phyloP scores from a whole-genome alignment of 106 monocot genomes.

The Allium sativum region DNA sequence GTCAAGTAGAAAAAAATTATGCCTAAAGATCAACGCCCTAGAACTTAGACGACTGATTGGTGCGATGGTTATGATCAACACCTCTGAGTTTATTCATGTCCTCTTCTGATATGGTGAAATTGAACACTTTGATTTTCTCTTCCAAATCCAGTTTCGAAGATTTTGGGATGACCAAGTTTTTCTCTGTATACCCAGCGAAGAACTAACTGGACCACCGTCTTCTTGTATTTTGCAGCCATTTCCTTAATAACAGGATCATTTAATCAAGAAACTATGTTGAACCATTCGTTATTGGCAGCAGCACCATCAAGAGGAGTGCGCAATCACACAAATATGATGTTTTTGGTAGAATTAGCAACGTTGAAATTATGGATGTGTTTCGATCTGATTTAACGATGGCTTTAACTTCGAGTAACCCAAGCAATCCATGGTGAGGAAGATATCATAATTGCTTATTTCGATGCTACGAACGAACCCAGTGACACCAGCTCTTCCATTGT shows the following conservation, averaged over 20 bases:
- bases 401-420: conserved; percentile 84
- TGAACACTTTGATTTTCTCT: conserved; percentile 71
- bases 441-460: conserved; percentile 98
- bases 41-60: too few species aligned
- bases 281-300: conserved; percentile 80
- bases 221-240: conserved; percentile 87
- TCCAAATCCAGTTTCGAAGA: conserved; percentile 55
- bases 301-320: conserved; percentile 88
- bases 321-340: conserved; percentile 78
- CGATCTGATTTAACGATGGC: conserved; percentile 92
- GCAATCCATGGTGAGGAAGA: conserved; percentile 94
- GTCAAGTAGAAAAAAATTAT: too few species aligned
- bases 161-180: conserved; percentile 84
- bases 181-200: conserved; percentile 83
- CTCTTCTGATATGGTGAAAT: conserved; percentile 75
- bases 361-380: conserved; percentile 92
- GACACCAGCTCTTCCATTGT: too few species aligned
- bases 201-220: conserved; percentile 59
- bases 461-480: too few species aligned
- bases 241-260: conserved; percentile 70
- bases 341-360: conserved; percentile 96
- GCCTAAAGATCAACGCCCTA: too few species aligned
- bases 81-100: conserved; percentile 73
- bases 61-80: conserved; percentile 65
- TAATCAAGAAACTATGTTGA: conserved; percentile 70